A percentile compares a stretch with the other conserved stretches of the same genome.
phyloP scores from a whole-genome alignment of 148 eudicot species.

The Rhododendron ovatum region DNA sequence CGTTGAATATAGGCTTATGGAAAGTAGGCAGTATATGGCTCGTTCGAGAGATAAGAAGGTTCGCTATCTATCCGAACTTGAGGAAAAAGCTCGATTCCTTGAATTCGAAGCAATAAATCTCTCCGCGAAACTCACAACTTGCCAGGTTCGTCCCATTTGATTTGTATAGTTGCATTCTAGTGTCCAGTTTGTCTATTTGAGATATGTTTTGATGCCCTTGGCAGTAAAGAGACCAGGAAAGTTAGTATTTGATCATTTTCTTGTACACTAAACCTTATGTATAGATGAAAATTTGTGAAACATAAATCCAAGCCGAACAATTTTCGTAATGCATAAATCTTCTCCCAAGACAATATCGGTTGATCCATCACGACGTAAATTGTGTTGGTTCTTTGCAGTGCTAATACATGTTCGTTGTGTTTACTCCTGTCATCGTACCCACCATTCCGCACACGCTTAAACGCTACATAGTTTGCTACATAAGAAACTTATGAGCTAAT shows the following conservation, averaged over 20 bases:
- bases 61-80: conserved; percentile 28
- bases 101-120: conserved; percentile 58
- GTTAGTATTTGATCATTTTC: background rate
- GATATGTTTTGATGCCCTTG: background rate
- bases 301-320: background rate
- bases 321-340: background rate
- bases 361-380: background rate
- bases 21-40: conserved; percentile 46
- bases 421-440: no score
- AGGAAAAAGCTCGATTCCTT: conserved; percentile 47
- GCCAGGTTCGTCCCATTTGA: conserved; percentile 27
- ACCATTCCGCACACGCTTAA: background rate
- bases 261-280: background rate
- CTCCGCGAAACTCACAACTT: conserved; percentile 49
- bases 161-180: background rate
- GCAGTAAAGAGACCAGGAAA: background rate
- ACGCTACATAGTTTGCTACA: background rate
- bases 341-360: background rate
- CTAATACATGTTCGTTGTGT: background rate
- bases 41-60: conserved; percentile 2
- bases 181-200: background rate
- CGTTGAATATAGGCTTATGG: conserved; percentile 35
- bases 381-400: background rate
- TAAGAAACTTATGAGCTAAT: background rate
- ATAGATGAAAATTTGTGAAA: background rate